Evolutionary conservation across 2,329 filamentous ascomycete genomes (phyloP), one percentile per base, ranked within the genome.

Genomic region (Corniculantispora saksenae): DNA sequence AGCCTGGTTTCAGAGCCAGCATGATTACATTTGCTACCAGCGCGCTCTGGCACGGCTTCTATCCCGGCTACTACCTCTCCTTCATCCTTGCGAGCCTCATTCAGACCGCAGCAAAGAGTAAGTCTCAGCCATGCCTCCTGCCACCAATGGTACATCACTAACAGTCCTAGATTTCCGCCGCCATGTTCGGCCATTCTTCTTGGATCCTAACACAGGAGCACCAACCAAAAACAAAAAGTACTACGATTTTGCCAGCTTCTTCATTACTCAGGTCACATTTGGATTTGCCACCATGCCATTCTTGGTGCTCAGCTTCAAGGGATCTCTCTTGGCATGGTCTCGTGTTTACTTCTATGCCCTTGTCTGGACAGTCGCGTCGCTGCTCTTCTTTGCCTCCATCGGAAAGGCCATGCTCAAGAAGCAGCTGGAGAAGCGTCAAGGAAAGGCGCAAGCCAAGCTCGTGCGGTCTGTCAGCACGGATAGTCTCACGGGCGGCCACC

Each of bases 41-140:
- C 73, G 94, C 95, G 3, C 90, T 98, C 70, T 99, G 95, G 95
- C 95, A 99, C 74, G 95, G 95, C 35, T 99, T 99, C 79, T 96
- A 97, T 70, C 94, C 95, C 0, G 95, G 95, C 7, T 99, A 99
- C 78, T 98, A 98, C 77, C 80, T 99, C 67, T 86, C 91, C 6
- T 99, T 99, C 73, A 80, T 98, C 48, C 84, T 98, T 9, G 95
- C 92, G 1, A 93, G 93, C 67, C 91, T 99, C 70, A 86, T 97
- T 35, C 95, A 99, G 75, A 97, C 93, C 2, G 90, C 90, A 21
- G 94, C 95, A 63, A 99, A 99, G 82, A 93, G 94, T 97, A 83
- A 76, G 90, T 84, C 32, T 27, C 5, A n/a, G 32, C 35, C 13
- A 8, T 25, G 27, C 29, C 25, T 35, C 15, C 25, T 9, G 17